A percentile compares a stretch with the other conserved stretches of the same genome.
Conservation (phyloP, 2,329 filamentous ascomycete species). For the Penicillium hesseltinei region DNA sequence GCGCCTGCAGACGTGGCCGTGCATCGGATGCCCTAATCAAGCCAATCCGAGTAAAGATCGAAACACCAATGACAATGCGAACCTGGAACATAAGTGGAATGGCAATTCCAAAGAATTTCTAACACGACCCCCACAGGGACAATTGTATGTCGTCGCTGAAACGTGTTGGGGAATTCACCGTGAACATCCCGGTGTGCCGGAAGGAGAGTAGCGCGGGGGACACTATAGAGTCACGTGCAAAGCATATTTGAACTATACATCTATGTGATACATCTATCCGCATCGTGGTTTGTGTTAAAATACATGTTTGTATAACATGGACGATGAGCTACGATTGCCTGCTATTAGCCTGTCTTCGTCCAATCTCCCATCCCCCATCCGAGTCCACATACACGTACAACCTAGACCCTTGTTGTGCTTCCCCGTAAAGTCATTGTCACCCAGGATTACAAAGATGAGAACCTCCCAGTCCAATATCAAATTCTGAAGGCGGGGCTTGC, state of each 20-base stretch:
- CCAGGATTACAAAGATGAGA: background rate
- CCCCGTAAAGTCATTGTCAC: background rate
- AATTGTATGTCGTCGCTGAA: background rate
- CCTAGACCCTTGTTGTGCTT: conserved; percentile 1
- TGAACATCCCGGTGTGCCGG: conserved; percentile 12
- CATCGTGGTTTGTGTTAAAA: background rate
- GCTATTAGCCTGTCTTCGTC: background rate
- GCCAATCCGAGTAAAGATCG: background rate
- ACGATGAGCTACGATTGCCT: too few species aligned
- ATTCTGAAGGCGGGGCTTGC: background rate
- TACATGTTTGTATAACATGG: background rate
- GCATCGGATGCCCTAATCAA: conserved; percentile 1
- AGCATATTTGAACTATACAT: background rate
- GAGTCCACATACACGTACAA: background rate
- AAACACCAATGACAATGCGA: background rate
- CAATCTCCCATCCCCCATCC: background rate
- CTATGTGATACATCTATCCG: background rate
- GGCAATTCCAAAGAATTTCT: background rate
- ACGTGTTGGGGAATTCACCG: conserved; percentile 7
- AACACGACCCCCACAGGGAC: background rate
- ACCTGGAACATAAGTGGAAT: background rate
- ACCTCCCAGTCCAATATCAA: background rate
- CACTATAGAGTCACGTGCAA: conserved; percentile 2
- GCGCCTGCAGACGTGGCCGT: background rate
- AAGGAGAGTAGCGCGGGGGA: conserved; percentile 11